Conservation (phyloP, 1,284 basidiomycete species). For the Quambalaria eucalypti region DNA sequence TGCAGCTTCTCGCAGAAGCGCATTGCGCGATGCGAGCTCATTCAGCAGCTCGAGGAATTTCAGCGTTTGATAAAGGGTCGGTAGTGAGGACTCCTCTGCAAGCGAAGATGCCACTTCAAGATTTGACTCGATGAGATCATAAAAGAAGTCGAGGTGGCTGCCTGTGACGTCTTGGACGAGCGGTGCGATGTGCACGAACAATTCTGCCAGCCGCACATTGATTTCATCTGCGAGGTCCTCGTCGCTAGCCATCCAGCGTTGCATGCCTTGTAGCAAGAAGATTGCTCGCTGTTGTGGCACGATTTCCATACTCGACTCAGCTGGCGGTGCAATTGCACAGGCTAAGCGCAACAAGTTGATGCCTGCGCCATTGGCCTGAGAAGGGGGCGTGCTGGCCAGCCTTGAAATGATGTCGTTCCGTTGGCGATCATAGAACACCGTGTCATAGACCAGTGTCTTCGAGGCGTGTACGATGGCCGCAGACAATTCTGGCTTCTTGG, state of each 20-base stretch:
- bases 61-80: constrained; percentile 62
- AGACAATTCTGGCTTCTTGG: constrained; percentile 11
- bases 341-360: constrained; percentile 63
- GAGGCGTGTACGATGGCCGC: constrained; percentile 18
- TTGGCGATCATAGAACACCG: constrained; percentile 64
- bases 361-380: constrained; percentile 62
- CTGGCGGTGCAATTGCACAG: constrained; percentile 65
- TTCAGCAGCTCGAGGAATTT: constrained; percentile 62
- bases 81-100: constrained; percentile 56
- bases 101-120: constrained; percentile 65
- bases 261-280: constrained; percentile 77
- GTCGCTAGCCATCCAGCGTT: constrained; percentile 68
- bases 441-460: constrained; percentile 18
- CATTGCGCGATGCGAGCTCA: constrained; percentile 65
- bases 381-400: constrained; percentile 61
- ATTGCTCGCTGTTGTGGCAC: constrained; percentile 71
- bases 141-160: constrained; percentile 82
- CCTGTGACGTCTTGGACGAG: constrained; percentile 81
- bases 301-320: constrained; percentile 72
- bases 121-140: constrained; percentile 78
- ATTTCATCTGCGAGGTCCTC: constrained; percentile 66
- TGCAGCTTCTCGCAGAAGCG: constrained; percentile 63
- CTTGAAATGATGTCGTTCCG: constrained; percentile 80
- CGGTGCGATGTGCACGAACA: constrained; percentile 71
- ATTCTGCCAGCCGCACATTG: constrained; percentile 64